Conservation (phyloP, 371 early-diverging fungal species). For the Cladochytrium tenue region DNA sequence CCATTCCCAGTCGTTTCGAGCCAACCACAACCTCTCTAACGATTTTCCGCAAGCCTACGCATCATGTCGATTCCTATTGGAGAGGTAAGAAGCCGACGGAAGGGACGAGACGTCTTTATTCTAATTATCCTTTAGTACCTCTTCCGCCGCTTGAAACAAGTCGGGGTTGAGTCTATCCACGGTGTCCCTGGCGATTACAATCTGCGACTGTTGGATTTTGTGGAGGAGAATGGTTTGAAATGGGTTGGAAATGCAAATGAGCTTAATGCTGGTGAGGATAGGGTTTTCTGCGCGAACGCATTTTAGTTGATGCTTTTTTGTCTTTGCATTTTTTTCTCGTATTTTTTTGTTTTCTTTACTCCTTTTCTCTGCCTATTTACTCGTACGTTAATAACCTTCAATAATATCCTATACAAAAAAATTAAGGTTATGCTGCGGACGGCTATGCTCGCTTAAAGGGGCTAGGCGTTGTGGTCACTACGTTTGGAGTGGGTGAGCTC, state of each 20-base stretch:
- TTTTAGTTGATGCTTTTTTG: not conserved
- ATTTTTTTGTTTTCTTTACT: no score
- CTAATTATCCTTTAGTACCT: conserved; percentile 24
- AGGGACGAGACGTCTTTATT: not conserved
- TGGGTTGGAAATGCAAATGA: conserved; percentile 22
- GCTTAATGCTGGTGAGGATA: conserved; percentile 6
- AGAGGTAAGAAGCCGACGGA: not conserved
- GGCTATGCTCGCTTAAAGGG: conserved; percentile 47
- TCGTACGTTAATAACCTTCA: no score
- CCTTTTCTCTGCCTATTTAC: no score
- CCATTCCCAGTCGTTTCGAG: not conserved
- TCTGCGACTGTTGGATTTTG: conserved; percentile 40
- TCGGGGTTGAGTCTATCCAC: conserved; percentile 46
- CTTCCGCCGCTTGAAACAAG: conserved; percentile 45
- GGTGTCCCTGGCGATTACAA: conserved; percentile 57
- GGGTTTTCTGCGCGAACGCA: not conserved
- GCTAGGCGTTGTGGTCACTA: conserved; percentile 46
- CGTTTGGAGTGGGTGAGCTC: conserved; percentile 62
- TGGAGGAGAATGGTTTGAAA: conserved; percentile 36
- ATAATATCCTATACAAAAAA: no score
- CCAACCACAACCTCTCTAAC: not conserved
- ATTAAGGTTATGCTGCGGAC: conserved; percentile 57
- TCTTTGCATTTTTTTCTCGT: not conserved
- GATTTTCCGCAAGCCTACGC: not conserved
- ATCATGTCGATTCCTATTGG: not conserved